Base-by-base conservation (phyloP, 352 stramenopile genomes). In the Globisporangium uncinulatum region DNA sequence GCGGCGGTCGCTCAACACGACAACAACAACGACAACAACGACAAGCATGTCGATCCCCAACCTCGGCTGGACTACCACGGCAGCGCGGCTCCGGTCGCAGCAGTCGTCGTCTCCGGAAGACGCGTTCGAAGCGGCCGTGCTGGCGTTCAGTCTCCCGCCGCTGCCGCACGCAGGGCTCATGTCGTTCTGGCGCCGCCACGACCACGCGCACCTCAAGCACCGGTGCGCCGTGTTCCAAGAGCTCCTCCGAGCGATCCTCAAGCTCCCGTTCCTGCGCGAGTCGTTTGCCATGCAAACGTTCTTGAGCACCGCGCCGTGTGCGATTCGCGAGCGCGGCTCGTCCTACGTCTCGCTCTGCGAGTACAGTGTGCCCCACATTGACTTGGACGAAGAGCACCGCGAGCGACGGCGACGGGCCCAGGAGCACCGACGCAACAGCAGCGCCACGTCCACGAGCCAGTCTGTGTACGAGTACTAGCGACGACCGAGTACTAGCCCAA, bases 341-440 rank as follows among this genome's bases (percentile, higher is more conserved):
- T 90, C 81, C 8, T 93, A 94, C 62, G 83, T 91, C 21, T 94
- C 83, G 51, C 78, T 94, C 6, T 71, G 62, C 60, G 75, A 86
- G 47, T 86, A 86, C 67, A 86, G 81, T 59, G 80, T 94, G 20
- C 84, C 84, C 6, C 71, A 69, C 9, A 58, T 93, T 6, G 77
- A 86, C 63, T 66, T 71, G 0, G 68, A 87, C 49, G 76, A 87
- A 41, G 83, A 93, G 53, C 79, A 83, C 29, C 69, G 76, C 13
- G 83, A 93, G 62, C 76, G 83, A 41, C 83, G 87, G 59, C 81
- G 83, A 61, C 73, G 74, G 57, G 81, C 81, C 54, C 78, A 83
- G 39, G 68, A 88, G 59, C 74, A 85, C 36, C 81, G 81, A 20
- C 78, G 81, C 56, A 91, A 91, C 69, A 91, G 81, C 70, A 91